A percentile compares a stretch with the other conserved stretches of the same genome.
phyloP scores from a whole-genome alignment of 805 yeast genomes.

The Lipomyces anomalus region DNA sequence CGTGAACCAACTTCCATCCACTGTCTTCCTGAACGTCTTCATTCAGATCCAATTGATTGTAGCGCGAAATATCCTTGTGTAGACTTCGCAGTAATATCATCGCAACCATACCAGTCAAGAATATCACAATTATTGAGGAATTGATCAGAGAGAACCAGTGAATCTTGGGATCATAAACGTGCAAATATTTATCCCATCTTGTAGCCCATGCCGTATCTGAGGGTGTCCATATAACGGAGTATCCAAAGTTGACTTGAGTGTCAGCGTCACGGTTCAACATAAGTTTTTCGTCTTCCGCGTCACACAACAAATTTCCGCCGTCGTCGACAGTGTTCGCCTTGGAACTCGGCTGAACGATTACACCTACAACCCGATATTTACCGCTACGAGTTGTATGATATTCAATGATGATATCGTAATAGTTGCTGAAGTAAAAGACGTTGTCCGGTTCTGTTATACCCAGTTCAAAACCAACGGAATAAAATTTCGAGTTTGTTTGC shows the following conservation, averaged over 20 bases:
- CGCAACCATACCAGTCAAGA: slow-evolving; percentile 69
- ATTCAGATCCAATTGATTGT: slow-evolving; percentile 83
- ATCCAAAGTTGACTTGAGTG: slow-evolving; percentile 68
- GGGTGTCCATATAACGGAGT: slow-evolving; percentile 66
- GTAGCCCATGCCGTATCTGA: slow-evolving; percentile 91
- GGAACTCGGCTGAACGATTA: slow-evolving; percentile 67
- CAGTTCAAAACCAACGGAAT: slow-evolving; percentile 75
- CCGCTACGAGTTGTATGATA: slow-evolving; percentile 70
- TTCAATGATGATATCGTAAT: slow-evolving; percentile 70
- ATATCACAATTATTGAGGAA: slow-evolving; percentile 73
- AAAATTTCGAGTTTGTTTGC: slow-evolving; percentile 56
- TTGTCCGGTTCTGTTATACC: slow-evolving; percentile 58
- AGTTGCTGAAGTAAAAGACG: slow-evolving; percentile 68
- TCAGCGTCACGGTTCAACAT: slow-evolving; percentile 41
- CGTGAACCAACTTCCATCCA: slow-evolving; percentile 96
- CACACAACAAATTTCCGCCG: slow-evolving; percentile 29
- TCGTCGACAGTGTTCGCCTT: slow-evolving; percentile 39
- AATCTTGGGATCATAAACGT: slow-evolving; percentile 83
- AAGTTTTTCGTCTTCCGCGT: slow-evolving; percentile 24
- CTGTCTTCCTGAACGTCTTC: slow-evolving; percentile 79
- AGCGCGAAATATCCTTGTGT: slow-evolving; percentile 76
- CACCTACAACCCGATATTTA: slow-evolving; percentile 85
- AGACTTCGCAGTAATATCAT: slow-evolving; percentile 75
- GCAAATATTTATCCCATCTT: slow-evolving; percentile 95
- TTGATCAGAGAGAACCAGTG: slow-evolving; percentile 94